A percentile compares a stretch with the other conserved stretches of the same genome.
phyloP scores from a whole-genome alignment of 768 basidiomycete genomes.

The Chiua virens region DNA sequence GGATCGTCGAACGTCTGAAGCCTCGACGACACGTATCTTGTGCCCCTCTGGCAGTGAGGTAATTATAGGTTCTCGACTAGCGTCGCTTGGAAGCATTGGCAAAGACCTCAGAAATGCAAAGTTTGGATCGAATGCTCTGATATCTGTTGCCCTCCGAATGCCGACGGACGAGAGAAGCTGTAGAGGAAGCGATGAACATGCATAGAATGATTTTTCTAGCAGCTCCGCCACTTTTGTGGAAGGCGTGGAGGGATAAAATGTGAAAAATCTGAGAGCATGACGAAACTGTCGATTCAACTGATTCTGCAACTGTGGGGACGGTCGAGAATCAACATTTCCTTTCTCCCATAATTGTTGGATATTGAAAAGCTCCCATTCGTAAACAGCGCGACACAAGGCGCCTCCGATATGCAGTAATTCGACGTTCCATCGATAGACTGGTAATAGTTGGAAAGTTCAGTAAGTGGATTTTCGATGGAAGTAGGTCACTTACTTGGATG shows the following conservation, averaged over 20 bases:
- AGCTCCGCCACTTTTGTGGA: conserved; percentile 70
- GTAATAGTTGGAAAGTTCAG: too few species aligned
- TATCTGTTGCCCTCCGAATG: conserved; percentile 58
- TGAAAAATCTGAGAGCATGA: conserved; percentile 12
- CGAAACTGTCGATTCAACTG: not conserved
- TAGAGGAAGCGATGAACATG: conserved; percentile 54
- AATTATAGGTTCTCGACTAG: conserved; percentile 25
- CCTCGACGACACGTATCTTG: conserved; percentile 40
- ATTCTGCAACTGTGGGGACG: too few species aligned
- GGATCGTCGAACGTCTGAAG: too few species aligned
- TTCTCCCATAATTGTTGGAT: not conserved
- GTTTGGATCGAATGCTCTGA: conserved; percentile 68
- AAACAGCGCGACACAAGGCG: conserved; percentile 9
- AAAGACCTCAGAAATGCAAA: conserved; percentile 76
- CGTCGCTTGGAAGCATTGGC: conserved; percentile 63
- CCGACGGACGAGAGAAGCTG: conserved; percentile 77
- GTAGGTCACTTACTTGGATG: not conserved
- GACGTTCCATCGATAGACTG: too few species aligned
- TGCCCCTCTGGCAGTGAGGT: conserved; percentile 54
- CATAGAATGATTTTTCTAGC: conserved; percentile 77
- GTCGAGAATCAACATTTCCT: too few species aligned
- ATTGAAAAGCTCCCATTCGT: conserved; percentile 12
- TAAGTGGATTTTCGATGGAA: too few species aligned
- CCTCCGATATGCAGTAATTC: conserved; percentile 8
- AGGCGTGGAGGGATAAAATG: conserved; percentile 52